Evolutionary conservation across 2,329 filamentous ascomycete genomes (phyloP), one percentile per base, ranked within the genome.

Genomic region (Cordyceps fumosorosea): DNA sequence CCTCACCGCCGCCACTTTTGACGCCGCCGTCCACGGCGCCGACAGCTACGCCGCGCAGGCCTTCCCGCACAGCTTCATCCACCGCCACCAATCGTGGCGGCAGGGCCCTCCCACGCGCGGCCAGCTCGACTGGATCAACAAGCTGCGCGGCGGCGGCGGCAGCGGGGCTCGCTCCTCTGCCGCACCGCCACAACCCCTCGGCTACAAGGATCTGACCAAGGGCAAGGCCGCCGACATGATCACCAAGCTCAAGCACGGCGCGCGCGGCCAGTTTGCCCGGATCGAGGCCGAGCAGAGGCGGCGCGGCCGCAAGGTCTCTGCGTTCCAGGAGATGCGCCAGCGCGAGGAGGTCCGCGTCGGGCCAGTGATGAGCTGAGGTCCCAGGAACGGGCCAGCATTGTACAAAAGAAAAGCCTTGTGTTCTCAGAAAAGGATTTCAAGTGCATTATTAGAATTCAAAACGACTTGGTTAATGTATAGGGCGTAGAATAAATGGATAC

Each of bases 161-260:
- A 77, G 86, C 32, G 77, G 82, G 59, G 70, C 92, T 56, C 80
- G 76, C 1, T 7, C 67, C 75, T 0, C 75, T 76, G 0, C 4
- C 22, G 6, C 29, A 7, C 29, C 29, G 29, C 29, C 29, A 5
- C 29, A 29, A 7, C 45, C 45, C 12, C 45, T 48, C 11, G 22
- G 22, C 10, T 22, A 8, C 11, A 22, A 12, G 45, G 81, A 86
- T 32, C 69, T 96, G 63, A 92, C 84, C 16, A 95, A 93, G 70
- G 93, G 93, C 8, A 86, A 85, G 71, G 93, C 92, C 5, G 83
- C 83, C 5, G 93, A 97, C 72, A 93, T 96, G 89, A 96, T 98
- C 66, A 96, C 91, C 8, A 96, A 96, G 74, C 71, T 96, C 64
- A 93, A 89, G 73, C 89, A 95, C 71, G 93, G 93, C 0, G 91